A percentile compares a stretch with the other conserved stretches of the same genome.
These are phyloP conservation scores for Persicaria tinctoria DNA, from an alignment of 148 eudicot genomes.

Conservation along the genomic window DNA sequence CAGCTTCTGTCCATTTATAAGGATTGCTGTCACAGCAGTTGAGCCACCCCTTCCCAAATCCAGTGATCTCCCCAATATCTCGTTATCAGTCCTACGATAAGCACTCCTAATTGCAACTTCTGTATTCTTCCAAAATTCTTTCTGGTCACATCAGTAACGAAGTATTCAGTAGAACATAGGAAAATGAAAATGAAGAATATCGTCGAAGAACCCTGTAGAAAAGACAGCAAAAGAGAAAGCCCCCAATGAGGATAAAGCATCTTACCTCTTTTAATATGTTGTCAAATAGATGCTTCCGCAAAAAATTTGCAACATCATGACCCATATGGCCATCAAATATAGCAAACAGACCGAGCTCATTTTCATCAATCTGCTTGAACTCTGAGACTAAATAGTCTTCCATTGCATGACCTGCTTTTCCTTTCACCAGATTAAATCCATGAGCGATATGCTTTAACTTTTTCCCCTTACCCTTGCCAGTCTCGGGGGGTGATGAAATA, in stretches of 20 bases:
- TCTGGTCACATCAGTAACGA: conserved; percentile 26
- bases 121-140: conserved; percentile 68
- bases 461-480: conserved; percentile 12
- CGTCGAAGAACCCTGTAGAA: not conserved
- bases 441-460: conserved; percentile 18
- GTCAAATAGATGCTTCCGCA: conserved; percentile 40
- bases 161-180: not conserved
- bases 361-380: conserved; percentile 34
- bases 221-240: not conserved
- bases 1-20: conserved; percentile 50
- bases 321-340: conserved; percentile 79
- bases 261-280: conserved; percentile 56
- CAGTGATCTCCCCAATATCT: conserved; percentile 59
- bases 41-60: conserved; percentile 86
- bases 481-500: conserved; percentile 9
- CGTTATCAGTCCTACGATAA: conserved; percentile 70
- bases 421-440: conserved; percentile 51
- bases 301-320: conserved; percentile 48
- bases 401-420: conserved; percentile 64
- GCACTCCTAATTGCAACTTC: conserved; percentile 53
- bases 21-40: conserved; percentile 81
- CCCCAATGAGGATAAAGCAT: not conserved
- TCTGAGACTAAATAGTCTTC: conserved; percentile 60
- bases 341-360: conserved; percentile 61
- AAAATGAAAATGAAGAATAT: not conserved